Base-by-base conservation (phyloP, 164 flowering plant genomes). In the Liquidambar formosana region DNA sequence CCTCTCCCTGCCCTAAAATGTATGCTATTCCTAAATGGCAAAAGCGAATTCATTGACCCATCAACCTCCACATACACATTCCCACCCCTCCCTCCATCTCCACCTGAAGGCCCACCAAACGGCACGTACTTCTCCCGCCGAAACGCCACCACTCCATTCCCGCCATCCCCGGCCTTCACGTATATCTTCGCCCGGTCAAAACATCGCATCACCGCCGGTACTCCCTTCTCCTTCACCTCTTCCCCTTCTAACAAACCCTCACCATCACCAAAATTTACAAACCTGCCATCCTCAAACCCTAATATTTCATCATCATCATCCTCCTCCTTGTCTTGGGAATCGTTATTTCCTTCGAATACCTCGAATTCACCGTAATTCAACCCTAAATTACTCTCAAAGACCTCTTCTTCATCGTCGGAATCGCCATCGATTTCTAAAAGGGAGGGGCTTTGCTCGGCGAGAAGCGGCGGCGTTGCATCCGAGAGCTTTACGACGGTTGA, bases 141-240 rank as follows among this genome's bases (percentile, higher is more conserved):
- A 67, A 95, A 91, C 0, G 99, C 99, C 77, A 93, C 94, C 25
- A 90, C 97, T 0, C 99, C 99, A 66, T 91, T 95, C 49, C 99
- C 99, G 3, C 99, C 99, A 58, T 91, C 87, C 3, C 99, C 97
- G 0, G 93, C 93, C 73, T 87, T 91, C 27, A 82, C 99, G 48
- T 68, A 93, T 9, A 95, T 82, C 73, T 93, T 95, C 5, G 97
- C 94, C 46, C 86, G 72, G 76, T 93, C 97, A 33, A 95, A 95
- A 71, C 99, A 95, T 67, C 99, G 75, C 97, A 95, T 95, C 64
- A 95, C 96, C 2, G 99, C 99, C 0, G 99, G 99, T 0, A 93
- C 84, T 18, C 97, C 97, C 71, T 95, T 95, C 83, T 91, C 96
- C 87, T 91, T 95, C 77, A 72, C 83, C 54, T 68, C 80, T n/a